phyloP scores from a whole-genome alignment of 2,329 filamentous ascomycete species.

The Chaetomium olivaceum region DNA sequence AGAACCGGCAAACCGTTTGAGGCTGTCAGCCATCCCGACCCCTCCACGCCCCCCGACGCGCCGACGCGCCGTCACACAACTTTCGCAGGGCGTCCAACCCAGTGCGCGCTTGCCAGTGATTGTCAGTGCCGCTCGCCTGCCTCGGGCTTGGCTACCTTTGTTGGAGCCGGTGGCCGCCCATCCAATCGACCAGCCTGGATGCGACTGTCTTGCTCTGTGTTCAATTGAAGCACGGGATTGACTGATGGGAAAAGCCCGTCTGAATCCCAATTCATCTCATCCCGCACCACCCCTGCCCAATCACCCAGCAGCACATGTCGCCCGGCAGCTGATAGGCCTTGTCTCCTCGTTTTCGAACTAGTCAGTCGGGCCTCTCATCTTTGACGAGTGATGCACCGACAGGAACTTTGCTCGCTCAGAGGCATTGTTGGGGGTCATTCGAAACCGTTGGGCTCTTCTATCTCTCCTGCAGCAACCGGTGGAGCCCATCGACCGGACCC shows the following conservation, averaged over 20 bases:
- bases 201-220: conserved; percentile 2
- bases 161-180: conserved; percentile 8
- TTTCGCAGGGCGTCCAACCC: conserved; percentile 6
- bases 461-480: neutral
- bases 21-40: conserved; percentile 16
- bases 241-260: conserved; percentile 4
- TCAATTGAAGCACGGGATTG: conserved; percentile 6
- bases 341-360: neutral
- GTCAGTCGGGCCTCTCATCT: conserved; percentile 5
- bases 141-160: conserved; percentile 20
- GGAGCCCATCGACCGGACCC: conserved; percentile 10
- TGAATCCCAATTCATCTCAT: conserved; percentile 13
- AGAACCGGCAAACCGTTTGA: conserved; percentile 16
- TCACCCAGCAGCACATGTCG: conserved; percentile 27
- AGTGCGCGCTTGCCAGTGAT: conserved; percentile 14
- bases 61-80: conserved; percentile 25
- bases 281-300: conserved; percentile 23
- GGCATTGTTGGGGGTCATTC: neutral
- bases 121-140: conserved; percentile 18
- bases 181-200: conserved; percentile 17
- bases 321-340: conserved; percentile 21
- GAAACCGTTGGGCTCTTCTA: neutral
- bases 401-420: conserved; percentile 3
- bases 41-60: conserved; percentile 18
- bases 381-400: conserved; percentile 1